phyloP scores from a whole-genome alignment of 371 early-diverging fungal genomes.

The Mortierella sp. region DNA sequence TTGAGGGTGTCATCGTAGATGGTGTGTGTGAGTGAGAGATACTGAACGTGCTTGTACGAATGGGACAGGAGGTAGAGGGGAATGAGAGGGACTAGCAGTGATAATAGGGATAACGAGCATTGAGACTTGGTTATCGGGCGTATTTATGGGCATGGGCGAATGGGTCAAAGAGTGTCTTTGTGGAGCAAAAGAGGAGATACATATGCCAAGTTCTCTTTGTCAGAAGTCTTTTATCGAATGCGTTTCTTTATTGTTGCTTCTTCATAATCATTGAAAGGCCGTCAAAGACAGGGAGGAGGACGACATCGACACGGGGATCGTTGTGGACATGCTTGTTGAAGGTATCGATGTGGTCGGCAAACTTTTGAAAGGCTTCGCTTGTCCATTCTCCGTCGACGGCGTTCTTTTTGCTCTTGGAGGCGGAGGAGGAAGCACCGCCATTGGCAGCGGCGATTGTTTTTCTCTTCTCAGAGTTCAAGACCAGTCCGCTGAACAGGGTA shows the following conservation, averaged over 20 bases:
- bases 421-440: neutral
- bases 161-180: too few species aligned
- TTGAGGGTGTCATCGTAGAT: neutral
- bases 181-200: too few species aligned
- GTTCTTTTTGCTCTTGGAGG: neutral
- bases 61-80: neutral
- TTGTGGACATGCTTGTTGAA: slow-evolving; percentile 77
- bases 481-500: slow-evolving; percentile 54
- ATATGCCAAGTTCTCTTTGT: too few species aligned
- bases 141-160: neutral
- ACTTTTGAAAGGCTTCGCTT: slow-evolving; percentile 26
- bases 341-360: slow-evolving; percentile 61
- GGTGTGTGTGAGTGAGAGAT: neutral
- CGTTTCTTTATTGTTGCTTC: neutral
- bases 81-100: neutral
- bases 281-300: slow-evolving; percentile 77
- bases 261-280: slow-evolving; percentile 72
- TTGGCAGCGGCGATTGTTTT: slow-evolving; percentile 2
- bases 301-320: slow-evolving; percentile 72
- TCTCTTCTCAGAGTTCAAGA: slow-evolving; percentile 24
- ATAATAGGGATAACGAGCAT: too few species aligned
- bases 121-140: too few species aligned
- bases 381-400: neutral
- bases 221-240: too few species aligned
- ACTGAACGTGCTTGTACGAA: neutral